A percentile compares a stretch with the other conserved stretches of the same genome.
Evolutionary conservation across 768 basidiomycete species (phyloP).

Genomic region (Pleurotus djamor): DNA sequence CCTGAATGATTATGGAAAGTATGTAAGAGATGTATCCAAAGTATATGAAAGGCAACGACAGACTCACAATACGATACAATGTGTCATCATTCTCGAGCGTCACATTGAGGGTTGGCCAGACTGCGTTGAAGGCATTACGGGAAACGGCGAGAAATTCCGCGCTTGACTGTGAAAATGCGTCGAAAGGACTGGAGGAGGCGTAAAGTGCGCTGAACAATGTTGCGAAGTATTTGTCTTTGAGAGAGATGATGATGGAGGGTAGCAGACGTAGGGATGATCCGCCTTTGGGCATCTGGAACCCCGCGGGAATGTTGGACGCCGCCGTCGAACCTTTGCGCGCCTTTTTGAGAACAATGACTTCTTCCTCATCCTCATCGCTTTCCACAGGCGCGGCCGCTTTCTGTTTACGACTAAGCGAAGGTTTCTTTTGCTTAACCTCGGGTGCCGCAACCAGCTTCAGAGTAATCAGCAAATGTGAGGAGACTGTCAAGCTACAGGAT

Average conservation of each 20-base stretch:
- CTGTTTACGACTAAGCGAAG: neutral
- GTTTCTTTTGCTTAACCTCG: neutral
- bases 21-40: no score
- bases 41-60: neutral
- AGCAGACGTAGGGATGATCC: neutral
- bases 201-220: neutral
- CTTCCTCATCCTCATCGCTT: no score
- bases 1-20: no score
- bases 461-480: no score
- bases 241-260: neutral
- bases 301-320: neutral
- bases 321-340: no score
- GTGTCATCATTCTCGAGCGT: neutral
- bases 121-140: neutral
- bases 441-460: no score
- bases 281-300: neutral
- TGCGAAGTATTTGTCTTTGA: neutral
- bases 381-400: no score
- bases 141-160: neutral
- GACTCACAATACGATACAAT: neutral
- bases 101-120: neutral
- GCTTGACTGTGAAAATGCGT: neutral
- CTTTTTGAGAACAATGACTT: neutral
- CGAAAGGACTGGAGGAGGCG: neutral
- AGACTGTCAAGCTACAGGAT: no score